Conservation (phyloP, 2,329 filamentous ascomycete genomes). For the Epichloe sylvatica region DNA sequence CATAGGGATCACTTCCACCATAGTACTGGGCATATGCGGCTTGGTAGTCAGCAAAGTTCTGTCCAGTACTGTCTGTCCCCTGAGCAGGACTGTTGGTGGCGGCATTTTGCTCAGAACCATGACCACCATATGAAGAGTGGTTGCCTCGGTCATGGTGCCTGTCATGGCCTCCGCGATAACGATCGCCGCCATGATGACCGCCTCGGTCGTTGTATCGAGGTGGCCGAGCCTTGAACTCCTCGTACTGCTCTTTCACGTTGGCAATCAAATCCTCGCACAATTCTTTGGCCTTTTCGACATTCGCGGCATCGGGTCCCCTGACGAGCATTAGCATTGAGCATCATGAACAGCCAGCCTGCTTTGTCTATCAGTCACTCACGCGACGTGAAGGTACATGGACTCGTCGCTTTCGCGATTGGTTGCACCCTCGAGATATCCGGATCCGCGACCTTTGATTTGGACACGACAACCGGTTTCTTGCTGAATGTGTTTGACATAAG, state of each 20-base stretch:
- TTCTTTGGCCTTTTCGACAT: constrained; percentile 76
- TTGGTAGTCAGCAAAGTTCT: constrained; percentile 45
- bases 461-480: constrained; percentile 89
- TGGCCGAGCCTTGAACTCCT: constrained; percentile 75
- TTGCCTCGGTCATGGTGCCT: constrained; percentile 16
- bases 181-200: constrained; percentile 17
- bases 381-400: constrained; percentile 91
- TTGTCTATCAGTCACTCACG: constrained; percentile 41
- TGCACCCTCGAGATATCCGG: constrained; percentile 79
- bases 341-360: no score
- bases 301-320: constrained; percentile 73
- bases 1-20: constrained; percentile 64
- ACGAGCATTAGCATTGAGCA: constrained; percentile 1
- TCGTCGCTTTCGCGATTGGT: constrained; percentile 90
- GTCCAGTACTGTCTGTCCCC: constrained; percentile 15
- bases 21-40: constrained; percentile 80
- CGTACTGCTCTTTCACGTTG: constrained; percentile 81
- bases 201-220: constrained; percentile 46
- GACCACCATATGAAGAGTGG: constrained; percentile 16
- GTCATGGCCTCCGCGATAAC: constrained; percentile 18
- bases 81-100: constrained; percentile 24
- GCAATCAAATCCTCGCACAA: constrained; percentile 77
- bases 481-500: constrained; percentile 97
- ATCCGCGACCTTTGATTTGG: constrained; percentile 94
- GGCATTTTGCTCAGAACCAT: constrained; percentile 14